Conservation (phyloP, 257 asterid species). For the Sherardia arvensis region DNA sequence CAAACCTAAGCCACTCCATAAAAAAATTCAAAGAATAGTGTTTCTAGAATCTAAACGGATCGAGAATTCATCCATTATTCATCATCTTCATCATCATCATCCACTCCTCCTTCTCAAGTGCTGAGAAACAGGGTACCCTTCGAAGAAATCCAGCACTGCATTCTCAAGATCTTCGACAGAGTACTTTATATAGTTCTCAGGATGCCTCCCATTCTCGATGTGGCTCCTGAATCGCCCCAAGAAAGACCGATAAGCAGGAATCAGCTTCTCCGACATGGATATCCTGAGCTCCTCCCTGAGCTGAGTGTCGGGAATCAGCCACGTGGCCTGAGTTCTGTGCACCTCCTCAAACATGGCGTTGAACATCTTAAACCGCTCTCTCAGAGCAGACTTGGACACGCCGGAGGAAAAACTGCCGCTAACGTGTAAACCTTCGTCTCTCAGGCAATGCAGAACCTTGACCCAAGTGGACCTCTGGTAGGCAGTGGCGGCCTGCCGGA, state of each 20-base stretch:
- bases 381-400: slow-evolving; percentile 69
- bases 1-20: slow-evolving; percentile 40
- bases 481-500: slow-evolving; percentile 53
- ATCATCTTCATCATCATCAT: neutral
- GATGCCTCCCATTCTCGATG: slow-evolving; percentile 88
- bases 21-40: slow-evolving; percentile 61
- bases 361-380: slow-evolving; percentile 80
- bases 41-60: slow-evolving; percentile 44
- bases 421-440: slow-evolving; percentile 82
- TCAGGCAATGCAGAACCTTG: slow-evolving; percentile 64
- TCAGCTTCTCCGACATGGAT: slow-evolving; percentile 57
- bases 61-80: slow-evolving; percentile 11
- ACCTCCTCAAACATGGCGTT: slow-evolving; percentile 89
- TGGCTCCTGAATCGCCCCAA: slow-evolving; percentile 80
- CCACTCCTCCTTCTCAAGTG: slow-evolving; percentile 62
- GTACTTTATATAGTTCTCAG: slow-evolving; percentile 84
- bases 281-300: slow-evolving; percentile 87
- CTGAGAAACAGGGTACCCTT: slow-evolving; percentile 63
- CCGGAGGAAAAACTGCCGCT: slow-evolving; percentile 79
- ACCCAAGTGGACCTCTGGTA: slow-evolving; percentile 81
- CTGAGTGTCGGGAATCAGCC: slow-evolving; percentile 78
- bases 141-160: slow-evolving; percentile 79
- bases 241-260: slow-evolving; percentile 85
- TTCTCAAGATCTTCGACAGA: slow-evolving; percentile 86
- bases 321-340: slow-evolving; percentile 72